Conservation (phyloP, 2,329 filamentous ascomycete species). For the Ophiocordyceps camponoti-leonardi region DNA sequence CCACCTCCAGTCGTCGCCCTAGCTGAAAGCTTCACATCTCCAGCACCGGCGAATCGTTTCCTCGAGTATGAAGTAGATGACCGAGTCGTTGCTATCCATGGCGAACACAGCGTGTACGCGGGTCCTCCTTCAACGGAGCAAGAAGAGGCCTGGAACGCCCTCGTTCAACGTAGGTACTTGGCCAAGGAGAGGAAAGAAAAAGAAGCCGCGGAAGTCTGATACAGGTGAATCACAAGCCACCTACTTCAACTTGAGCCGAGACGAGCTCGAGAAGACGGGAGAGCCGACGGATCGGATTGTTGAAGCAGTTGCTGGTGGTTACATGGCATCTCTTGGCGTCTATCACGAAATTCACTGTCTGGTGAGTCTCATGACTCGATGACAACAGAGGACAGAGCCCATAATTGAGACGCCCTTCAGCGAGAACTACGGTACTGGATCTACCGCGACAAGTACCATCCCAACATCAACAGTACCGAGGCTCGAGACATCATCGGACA, state of each 20-base stretch:
- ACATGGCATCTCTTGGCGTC: not conserved
- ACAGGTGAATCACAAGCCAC: not conserved
- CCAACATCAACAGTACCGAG: not conserved
- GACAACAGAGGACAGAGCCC: too few relatives aligned
- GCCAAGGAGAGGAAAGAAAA: too few relatives aligned
- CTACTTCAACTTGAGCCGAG: not conserved
- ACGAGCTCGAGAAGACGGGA: not conserved
- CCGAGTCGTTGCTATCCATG: not conserved
- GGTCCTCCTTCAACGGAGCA: not conserved
- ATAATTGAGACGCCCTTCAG: not conserved
- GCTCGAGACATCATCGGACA: not conserved
- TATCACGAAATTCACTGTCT: conserved; percentile 1
- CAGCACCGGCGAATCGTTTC: not conserved
- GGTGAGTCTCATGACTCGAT: not conserved
- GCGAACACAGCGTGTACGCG: not conserved
- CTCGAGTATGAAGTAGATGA: not conserved
- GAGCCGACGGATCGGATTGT: not conserved
- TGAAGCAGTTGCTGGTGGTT: not conserved
- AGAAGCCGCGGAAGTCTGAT: not conserved
- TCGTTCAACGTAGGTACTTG: not conserved
- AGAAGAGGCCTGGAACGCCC: not conserved
- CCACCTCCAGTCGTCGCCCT: too few relatives aligned
- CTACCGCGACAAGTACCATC: not conserved
- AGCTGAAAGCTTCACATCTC: too few relatives aligned
- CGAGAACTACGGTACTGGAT: not conserved